A percentile compares a stretch with the other conserved stretches of the same genome.
phyloP scores from a whole-genome alignment of 495 filamentous ascomycete species.

The Aspergillus conjunctus region DNA sequence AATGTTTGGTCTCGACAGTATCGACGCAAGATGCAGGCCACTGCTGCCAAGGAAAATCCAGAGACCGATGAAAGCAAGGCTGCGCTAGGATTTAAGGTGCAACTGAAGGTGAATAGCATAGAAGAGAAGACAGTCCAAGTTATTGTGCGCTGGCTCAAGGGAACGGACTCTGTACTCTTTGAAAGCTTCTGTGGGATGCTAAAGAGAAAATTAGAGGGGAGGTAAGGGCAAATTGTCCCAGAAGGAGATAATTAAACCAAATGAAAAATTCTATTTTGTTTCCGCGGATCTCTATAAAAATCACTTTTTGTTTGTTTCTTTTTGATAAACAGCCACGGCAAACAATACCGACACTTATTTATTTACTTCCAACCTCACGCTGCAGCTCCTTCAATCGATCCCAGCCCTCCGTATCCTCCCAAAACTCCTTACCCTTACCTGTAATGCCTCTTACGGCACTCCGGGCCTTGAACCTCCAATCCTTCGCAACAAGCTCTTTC shows the following conservation, averaged over 20 bases:
- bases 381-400: conserved; percentile 57
- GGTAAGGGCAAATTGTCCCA: conserved; percentile 3
- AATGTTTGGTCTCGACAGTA: conserved; percentile 77
- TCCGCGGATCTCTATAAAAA: background rate
- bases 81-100: conserved; percentile 51
- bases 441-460: conserved; percentile 78
- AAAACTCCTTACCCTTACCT: conserved; percentile 78
- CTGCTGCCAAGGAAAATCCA: conserved; percentile 26
- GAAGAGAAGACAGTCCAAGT: conserved; percentile 39
- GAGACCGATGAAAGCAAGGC: conserved; percentile 36
- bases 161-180: conserved; percentile 73
- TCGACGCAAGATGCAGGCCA: conserved; percentile 51
- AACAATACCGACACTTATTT: background rate
- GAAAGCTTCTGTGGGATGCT: conserved; percentile 89
- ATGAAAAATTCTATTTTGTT: background rate
- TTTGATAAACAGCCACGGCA: background rate
- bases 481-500: conserved; percentile 47
- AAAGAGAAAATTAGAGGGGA: conserved; percentile 52
- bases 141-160: conserved; percentile 72
- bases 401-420: conserved; percentile 79
- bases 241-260: background rate
- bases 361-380: conserved; percentile 36
- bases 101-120: conserved; percentile 31
- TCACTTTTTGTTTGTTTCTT: background rate
- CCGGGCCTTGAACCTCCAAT: conserved; percentile 87